These are phyloP conservation scores for Nannochloris sp. DNA, from an alignment of 139 green algal species.

Conservation along the genomic window DNA sequence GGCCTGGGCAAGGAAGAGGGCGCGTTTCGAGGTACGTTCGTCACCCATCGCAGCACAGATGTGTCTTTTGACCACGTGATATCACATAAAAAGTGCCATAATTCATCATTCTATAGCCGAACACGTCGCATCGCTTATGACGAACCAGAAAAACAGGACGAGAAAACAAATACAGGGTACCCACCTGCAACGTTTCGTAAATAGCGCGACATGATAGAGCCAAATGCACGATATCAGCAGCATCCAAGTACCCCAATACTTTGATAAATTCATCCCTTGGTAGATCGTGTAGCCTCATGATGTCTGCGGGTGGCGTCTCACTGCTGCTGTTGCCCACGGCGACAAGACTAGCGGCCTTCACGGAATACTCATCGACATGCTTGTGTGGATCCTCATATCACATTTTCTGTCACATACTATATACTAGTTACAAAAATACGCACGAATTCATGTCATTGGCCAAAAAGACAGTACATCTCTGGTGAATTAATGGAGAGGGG, in stretches of 20 bases:
- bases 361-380: too few species aligned
- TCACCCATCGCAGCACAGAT: constrained; percentile 12
- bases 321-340: too few species aligned
- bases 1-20: not conserved
- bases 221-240: constrained; percentile 7
- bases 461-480: too few species aligned
- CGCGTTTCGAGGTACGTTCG: not conserved
- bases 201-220: not conserved
- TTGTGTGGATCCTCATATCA: too few species aligned
- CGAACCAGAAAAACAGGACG: not conserved
- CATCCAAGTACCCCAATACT: constrained; percentile 1
- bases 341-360: too few species aligned
- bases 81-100: constrained; percentile 21
- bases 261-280: constrained; percentile 10
- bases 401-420: too few species aligned
- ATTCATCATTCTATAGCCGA: constrained; percentile 11
- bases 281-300: not conserved
- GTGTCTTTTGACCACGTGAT: constrained; percentile 12
- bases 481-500: too few species aligned
- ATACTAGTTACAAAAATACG: too few species aligned
- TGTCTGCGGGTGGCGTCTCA: too few species aligned
- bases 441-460: too few species aligned
- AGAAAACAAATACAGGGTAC: not conserved
- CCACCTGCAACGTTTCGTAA: not conserved
- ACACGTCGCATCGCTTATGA: not conserved